These are phyloP conservation scores for Solanum clarkiae DNA, from an alignment of 257 asterid genomes.

Conservation along the genomic window DNA sequence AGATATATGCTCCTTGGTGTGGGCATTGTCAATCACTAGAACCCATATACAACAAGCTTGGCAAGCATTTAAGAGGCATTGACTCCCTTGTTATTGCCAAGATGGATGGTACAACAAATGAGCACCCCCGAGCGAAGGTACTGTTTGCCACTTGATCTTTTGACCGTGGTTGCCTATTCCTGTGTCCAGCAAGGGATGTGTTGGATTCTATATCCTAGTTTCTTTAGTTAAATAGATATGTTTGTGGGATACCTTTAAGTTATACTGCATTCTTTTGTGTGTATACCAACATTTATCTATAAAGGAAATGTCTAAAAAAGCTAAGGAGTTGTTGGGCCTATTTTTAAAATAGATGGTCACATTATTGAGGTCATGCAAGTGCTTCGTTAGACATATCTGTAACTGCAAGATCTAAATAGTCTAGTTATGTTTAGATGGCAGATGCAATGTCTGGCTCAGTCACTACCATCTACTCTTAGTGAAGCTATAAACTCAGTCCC, in stretches of 20 bases:
- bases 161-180: neutral
- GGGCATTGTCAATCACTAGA: conserved; percentile 89
- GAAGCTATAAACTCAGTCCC: neutral
- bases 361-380: neutral
- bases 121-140: conserved; percentile 99
- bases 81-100: conserved; percentile 83
- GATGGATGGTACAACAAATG: conserved; percentile 96
- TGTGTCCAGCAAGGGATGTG: neutral
- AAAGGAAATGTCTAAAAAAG: neutral
- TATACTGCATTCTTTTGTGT: neutral
- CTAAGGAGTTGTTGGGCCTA: neutral
- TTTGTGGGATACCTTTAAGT: neutral
- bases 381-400: neutral
- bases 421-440: neutral
- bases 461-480: neutral
- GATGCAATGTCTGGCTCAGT: neutral
- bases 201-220: neutral
- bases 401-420: neutral
- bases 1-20: conserved; percentile 97
- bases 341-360: neutral
- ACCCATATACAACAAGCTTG: conserved; percentile 84
- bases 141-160: neutral
- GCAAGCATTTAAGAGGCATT: conserved; percentile 53
- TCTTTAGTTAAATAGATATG: neutral
- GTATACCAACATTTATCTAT: neutral